phyloP scores from a whole-genome alignment of 73 alveolate species.

The Paramecium caudatum region DNA sequence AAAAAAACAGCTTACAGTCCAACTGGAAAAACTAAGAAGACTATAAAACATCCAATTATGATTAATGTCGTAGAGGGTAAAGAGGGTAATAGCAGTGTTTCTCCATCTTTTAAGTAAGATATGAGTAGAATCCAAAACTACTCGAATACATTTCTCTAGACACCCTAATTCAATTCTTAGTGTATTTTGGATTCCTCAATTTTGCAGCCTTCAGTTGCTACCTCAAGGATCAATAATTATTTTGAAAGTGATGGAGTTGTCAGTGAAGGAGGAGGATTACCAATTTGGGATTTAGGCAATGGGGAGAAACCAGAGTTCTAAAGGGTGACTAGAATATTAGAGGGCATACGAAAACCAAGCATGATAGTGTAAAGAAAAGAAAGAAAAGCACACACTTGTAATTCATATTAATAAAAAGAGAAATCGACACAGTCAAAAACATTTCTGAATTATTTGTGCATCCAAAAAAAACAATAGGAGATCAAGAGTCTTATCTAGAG shows the following conservation, averaged over 20 bases:
- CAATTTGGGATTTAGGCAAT: slow-evolving; percentile 42
- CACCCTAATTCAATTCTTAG: neutral
- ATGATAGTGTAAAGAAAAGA: neutral
- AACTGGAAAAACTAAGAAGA: slow-evolving; percentile 5
- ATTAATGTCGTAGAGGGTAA: slow-evolving; percentile 5
- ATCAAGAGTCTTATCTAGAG: slow-evolving; percentile 11
- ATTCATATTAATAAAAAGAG: neutral
- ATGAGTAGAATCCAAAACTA: slow-evolving; percentile 10
- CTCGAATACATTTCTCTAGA: slow-evolving; percentile 8
- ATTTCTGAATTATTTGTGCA: slow-evolving; percentile 1
- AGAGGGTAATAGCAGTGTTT: neutral
- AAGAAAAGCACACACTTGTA: slow-evolving; percentile 55
- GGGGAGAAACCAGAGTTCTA: slow-evolving; percentile 21
- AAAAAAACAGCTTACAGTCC: slow-evolving; percentile 32
- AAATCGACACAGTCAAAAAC: slow-evolving; percentile 40
- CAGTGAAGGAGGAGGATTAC: slow-evolving; percentile 63
- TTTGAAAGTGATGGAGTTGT: slow-evolving; percentile 32
- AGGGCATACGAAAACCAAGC: slow-evolving; percentile 42
- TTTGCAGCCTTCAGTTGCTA: slow-evolving; percentile 46
- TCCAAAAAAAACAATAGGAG: slow-evolving; percentile 9
- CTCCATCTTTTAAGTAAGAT: neutral
- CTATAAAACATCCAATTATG: neutral
- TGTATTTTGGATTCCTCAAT: neutral
- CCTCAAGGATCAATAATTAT: slow-evolving; percentile 51
- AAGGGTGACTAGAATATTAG: neutral